These are phyloP conservation scores for Aurantiochytrium sp. DNA, from an alignment of 108 stramenopile genomes.

Conservation along the genomic window DNA sequence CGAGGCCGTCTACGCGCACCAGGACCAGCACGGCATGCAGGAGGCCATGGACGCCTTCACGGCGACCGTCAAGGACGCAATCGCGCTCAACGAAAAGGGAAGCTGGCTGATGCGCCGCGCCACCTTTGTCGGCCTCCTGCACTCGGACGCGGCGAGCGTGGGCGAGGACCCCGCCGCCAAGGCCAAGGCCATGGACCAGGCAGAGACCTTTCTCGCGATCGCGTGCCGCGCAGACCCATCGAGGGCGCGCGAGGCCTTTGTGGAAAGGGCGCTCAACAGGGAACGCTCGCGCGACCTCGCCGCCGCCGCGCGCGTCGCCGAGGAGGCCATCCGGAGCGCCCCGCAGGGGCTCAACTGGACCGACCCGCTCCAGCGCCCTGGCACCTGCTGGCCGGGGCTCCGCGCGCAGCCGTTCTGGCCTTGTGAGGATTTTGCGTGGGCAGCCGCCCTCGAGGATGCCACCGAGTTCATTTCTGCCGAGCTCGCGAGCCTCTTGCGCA, in stretches of 20 bases:
- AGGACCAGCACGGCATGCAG: too few species aligned
- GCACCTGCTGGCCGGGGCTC: neutral
- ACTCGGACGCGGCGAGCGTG: neutral
- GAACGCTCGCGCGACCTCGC: neutral
- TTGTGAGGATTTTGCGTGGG: neutral
- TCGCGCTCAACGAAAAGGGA: neutral
- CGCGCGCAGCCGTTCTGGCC: neutral
- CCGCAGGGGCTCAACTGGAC: neutral
- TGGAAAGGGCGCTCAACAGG: neutral
- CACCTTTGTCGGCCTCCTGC: neutral
- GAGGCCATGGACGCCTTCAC: too few species aligned
- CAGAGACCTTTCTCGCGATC: too few species aligned
- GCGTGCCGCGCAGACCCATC: too few species aligned
- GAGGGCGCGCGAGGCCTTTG: too few species aligned
- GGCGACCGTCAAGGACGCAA: neutral
- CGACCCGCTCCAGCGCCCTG: neutral
- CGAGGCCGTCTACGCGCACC: too few species aligned
- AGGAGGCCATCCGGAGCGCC: neutral
- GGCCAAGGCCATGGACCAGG: too few species aligned
- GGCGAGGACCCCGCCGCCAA: neutral
- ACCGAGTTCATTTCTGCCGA: neutral
- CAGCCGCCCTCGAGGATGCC: neutral
- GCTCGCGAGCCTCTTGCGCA: neutral
- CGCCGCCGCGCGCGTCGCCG: neutral
- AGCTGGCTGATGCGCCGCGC: neutral